Evolutionary conservation across 2,329 filamentous ascomycete species (phyloP), one percentile per base, ranked within the genome.

Genomic region (Penicillium occitanis): DNA sequence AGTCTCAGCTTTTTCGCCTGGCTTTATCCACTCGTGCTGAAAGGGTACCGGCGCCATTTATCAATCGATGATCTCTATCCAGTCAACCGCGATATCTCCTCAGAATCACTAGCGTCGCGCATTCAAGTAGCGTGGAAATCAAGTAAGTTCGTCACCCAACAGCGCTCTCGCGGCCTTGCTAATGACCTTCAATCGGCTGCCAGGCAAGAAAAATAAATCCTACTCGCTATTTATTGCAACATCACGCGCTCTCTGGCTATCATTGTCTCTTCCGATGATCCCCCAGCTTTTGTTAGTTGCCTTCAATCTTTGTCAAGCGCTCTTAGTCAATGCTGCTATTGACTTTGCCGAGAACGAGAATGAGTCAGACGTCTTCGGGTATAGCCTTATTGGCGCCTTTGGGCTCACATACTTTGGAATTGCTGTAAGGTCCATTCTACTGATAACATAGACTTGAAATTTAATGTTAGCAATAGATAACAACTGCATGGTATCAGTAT

Each of bases 331-430:
- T 37, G 69, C 74, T 35, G 77, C 78, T 0, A 73, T 81, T 2
- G 67, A 68, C 1, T 79, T 75, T 63, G 72, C 77, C n/a, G 67
- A 69, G 13, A 69, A 73, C 55, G 58, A 64, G 30, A 67, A 69
- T 10, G 10, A 64, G 48, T 53, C 74, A 1, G 73, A 71, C 5
- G 76, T 77, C 37, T 69, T 74, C n/a, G 80, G 80, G 2, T 80
- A 81, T 67, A 79, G 77, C 1, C 68, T 83, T 5, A 78, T 81
- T 66, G 80, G 78, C 5, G 80, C 80, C 11, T 81, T 78, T 65
- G 70, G 76, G 19, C 67, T 82, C 5, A 76, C 81, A 1, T 83
- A 82, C 66, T 61, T 73, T 19, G 79, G 78, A 10, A 73, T 81
- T 35, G 79, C 76, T 14, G 77, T 81, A 68, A 69, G 76, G 73